Percentiles rank a stretch among this genome's conserved stretches.
These are phyloP conservation scores for Echium plantagineum DNA, from an alignment of 257 asterid species.

Conservation along the genomic window DNA sequence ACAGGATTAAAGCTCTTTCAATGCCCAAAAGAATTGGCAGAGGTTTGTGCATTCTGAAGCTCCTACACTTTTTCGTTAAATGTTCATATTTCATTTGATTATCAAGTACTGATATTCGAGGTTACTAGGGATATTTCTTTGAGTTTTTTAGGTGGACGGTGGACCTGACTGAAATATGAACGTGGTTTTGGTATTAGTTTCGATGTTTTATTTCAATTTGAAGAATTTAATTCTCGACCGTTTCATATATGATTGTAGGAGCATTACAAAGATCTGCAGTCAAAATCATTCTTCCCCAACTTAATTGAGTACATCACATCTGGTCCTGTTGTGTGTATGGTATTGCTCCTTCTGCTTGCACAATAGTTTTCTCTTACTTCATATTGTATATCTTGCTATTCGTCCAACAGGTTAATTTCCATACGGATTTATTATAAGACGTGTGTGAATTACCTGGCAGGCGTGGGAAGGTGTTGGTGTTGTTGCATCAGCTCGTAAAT, in stretches of 20 bases:
- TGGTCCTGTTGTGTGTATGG: slow-evolving; percentile 97
- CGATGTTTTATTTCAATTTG: neutral
- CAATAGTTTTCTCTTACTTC: too few relatives aligned
- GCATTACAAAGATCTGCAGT: slow-evolving; percentile 77
- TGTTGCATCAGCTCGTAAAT: slow-evolving; percentile 89
- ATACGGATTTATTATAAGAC: slow-evolving; percentile 4
- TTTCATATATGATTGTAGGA: slow-evolving; percentile 32
- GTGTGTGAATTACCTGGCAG: slow-evolving; percentile 16
- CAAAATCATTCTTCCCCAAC: slow-evolving; percentile 82
- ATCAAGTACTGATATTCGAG: neutral
- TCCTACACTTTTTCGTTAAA: slow-evolving; percentile 1
- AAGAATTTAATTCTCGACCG: neutral
- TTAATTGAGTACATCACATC: slow-evolving; percentile 72
- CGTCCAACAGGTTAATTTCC: neutral
- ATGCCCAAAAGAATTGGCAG: slow-evolving; percentile 76
- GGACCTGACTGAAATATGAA: neutral
- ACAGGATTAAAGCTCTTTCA: slow-evolving; percentile 74
- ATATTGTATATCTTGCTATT: neutral
- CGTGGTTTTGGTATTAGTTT: neutral
- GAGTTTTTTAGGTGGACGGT: slow-evolving; percentile 1
- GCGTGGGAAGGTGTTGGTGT: slow-evolving; percentile 96
- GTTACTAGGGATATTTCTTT: neutral
- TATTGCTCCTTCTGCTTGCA: slow-evolving; percentile 14
- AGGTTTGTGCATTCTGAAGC: slow-evolving; percentile 36
- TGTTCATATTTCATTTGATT: neutral